phyloP scores from a whole-genome alignment of 352 stramenopile species.

The Globisporangium cylindrosporum region DNA sequence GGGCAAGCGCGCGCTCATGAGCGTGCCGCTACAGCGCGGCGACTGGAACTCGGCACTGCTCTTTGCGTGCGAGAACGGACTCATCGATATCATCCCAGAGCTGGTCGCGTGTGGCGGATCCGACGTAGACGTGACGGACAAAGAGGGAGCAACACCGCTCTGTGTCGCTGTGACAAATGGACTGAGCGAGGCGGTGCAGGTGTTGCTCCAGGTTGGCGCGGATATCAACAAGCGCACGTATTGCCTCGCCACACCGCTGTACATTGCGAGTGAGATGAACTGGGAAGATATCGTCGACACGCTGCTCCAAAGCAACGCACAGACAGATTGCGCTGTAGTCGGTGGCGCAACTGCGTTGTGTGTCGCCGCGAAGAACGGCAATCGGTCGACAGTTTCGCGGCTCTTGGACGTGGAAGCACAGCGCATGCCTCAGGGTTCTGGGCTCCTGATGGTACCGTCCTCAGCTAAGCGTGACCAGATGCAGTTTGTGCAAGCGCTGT shows the following conservation, averaged over 20 bases:
- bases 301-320: constrained; percentile 44
- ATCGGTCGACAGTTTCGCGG: constrained; percentile 45
- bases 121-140: constrained; percentile 65
- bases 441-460: constrained; percentile 9
- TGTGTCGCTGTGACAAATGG: constrained; percentile 63
- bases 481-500: constrained; percentile 66
- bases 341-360: constrained; percentile 68
- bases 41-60: constrained; percentile 50
- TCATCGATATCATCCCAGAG: constrained; percentile 38
- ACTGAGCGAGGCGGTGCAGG: constrained; percentile 34
- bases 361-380: constrained; percentile 77
- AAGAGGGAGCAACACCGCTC: constrained; percentile 53
- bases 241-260: constrained; percentile 68
- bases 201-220: constrained; percentile 45
- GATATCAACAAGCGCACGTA: constrained; percentile 63
- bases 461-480: constrained; percentile 16
- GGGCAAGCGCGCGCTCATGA: constrained; percentile 36
- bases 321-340: constrained; percentile 35
- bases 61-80: constrained; percentile 56
- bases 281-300: constrained; percentile 67
- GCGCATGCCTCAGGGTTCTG: constrained; percentile 5
- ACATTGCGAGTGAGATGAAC: constrained; percentile 73
- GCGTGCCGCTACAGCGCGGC: constrained; percentile 48
- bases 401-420: constrained; percentile 42
- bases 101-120: constrained; percentile 33